Base-by-base conservation (phyloP, 495 filamentous ascomycete genomes). In the Tuber magnatum region DNA sequence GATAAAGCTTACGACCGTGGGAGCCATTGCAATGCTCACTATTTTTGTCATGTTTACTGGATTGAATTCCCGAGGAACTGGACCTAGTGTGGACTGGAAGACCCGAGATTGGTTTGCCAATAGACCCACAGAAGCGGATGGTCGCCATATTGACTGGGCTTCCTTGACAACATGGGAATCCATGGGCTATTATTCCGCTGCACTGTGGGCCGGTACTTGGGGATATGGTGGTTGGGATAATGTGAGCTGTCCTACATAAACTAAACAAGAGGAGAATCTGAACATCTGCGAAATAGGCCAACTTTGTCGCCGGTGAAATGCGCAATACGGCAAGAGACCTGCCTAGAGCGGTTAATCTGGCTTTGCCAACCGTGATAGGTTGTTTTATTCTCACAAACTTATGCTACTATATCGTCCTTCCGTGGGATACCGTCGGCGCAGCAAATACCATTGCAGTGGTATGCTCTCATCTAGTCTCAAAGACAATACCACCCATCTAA, bases 211-310 rank as follows among this genome's bases (percentile, higher is more conserved):
- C 0, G 88, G 86, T 0, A 73, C 89, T 43, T 90, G 88, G 88
- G 88, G 86, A 7, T 90, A 88, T 72, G 87, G 85, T 1, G 88
- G 88, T 7, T 90, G 88, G 88, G 88, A 90, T 75, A 88, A 89
- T 81, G 87, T 88, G 73, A 80, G 84, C 74, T 68, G 10, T 68
- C 16, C 16, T 42, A 8, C 1, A 16, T 56, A 68, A 42, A 32
- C 32, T 46, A 74, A 72, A 70, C 2, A 43, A 39, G 24, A 0
- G 40, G 69, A 77, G 68, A 44, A 75, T 28, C 0, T 73, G 48
- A 73, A 48, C 28, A 43, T 6, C 61, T 28, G 56, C 44, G 39
- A 51, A 35, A 35, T 40, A 88, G 87, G 87, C 86, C 40, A 86
- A 88, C 76, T 88, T 87, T 74, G 81, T 90, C 75, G 85, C 87